These are phyloP conservation scores for Candida pseudoviswanathii DNA, from an alignment of 1,139 yeast genomes.

Conservation along the genomic window DNA sequence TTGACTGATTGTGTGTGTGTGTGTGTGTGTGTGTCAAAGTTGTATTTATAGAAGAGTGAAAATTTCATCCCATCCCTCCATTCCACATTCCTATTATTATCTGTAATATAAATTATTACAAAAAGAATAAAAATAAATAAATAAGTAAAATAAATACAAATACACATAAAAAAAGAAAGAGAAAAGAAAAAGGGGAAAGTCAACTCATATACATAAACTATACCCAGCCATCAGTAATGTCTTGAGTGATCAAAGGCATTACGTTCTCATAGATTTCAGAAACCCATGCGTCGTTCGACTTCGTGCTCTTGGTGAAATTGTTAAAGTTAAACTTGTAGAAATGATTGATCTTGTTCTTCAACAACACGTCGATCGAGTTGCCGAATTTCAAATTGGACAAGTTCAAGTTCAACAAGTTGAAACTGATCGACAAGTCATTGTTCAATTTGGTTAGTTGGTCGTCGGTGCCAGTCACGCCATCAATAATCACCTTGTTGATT, in stretches of 20 bases:
- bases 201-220: conserved; percentile 9
- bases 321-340: conserved; percentile 32
- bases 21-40: no score
- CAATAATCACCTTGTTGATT: conserved; percentile 38
- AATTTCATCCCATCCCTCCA: no score
- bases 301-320: background rate
- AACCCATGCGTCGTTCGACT: conserved; percentile 27
- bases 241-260: conserved; percentile 35
- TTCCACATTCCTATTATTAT: background rate
- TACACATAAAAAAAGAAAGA: background rate
- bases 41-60: background rate
- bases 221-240: conserved; percentile 42
- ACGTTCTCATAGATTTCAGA: conserved; percentile 26
- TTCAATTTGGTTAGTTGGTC: conserved; percentile 36
- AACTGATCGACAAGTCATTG: conserved; percentile 40
- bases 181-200: background rate
- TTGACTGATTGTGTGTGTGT: conserved; percentile 54
- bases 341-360: conserved; percentile 28
- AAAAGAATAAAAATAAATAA: background rate
- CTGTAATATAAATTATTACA: background rate
- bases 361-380: conserved; percentile 22
- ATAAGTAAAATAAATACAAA: background rate
- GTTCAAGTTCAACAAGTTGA: conserved; percentile 34
- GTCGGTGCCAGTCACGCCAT: conserved; percentile 23
- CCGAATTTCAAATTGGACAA: conserved; percentile 25